A percentile compares a stretch with the other conserved stretches of the same genome.
These are phyloP conservation scores for Colletotrichum coccodes DNA, from an alignment of 2,329 filamentous ascomycete species.

Conservation along the genomic window DNA sequence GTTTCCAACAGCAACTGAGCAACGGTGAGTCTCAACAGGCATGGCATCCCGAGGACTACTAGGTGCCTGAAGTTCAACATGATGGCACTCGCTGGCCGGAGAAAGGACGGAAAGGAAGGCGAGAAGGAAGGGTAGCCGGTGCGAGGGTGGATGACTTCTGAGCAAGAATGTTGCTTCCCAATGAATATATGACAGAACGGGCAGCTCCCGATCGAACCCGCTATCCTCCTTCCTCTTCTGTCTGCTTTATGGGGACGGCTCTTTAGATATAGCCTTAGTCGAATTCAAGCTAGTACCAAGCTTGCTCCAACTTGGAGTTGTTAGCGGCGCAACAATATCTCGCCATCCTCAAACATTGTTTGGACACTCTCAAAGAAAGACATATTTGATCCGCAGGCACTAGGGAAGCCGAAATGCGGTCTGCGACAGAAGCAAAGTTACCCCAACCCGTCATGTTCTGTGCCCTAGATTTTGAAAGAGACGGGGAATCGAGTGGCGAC, in stretches of 20 bases:
- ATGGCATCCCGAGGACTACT: not conserved
- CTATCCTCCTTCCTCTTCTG: not conserved
- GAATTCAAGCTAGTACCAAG: not conserved
- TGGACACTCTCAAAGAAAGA: too few relatives aligned
- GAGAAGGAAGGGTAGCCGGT: not conserved
- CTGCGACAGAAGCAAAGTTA: too few relatives aligned
- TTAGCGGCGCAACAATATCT: not conserved
- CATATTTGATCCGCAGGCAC: too few relatives aligned
- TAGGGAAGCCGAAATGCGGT: too few relatives aligned
- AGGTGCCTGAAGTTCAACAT: slow-evolving; percentile 14
- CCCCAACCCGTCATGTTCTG: too few relatives aligned
- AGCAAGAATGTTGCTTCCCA: not conserved
- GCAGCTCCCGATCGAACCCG: not conserved
- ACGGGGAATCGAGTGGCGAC: too few relatives aligned
- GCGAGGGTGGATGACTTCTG: not conserved
- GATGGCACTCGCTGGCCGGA: not conserved
- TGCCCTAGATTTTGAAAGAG: too few relatives aligned
- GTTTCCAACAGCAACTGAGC: slow-evolving; percentile 12
- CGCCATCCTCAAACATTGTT: not conserved
- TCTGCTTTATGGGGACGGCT: not conserved
- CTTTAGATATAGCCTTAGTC: not conserved
- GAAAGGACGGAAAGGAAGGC: not conserved
- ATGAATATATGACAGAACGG: not conserved
- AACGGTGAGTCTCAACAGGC: slow-evolving; percentile 4
- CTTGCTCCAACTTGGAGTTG: too few relatives aligned